A percentile compares a stretch with the other conserved stretches of the same genome.
Conservation (phyloP, 345 rosid genomes). For the Hirschfeldia incana region DNA sequence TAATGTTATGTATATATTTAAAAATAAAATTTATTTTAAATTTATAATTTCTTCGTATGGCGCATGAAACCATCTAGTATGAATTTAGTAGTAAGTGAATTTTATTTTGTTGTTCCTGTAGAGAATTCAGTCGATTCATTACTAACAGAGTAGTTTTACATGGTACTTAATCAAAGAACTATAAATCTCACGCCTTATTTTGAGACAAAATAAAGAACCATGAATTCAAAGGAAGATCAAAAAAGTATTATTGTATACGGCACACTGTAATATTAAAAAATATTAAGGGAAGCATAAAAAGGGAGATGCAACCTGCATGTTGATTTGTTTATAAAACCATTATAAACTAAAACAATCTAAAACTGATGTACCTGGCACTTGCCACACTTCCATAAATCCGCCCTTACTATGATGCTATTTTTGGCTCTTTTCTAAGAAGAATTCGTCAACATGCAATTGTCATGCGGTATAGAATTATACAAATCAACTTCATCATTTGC, state of each 20-base stretch:
- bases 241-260: neutral
- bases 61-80: too few species aligned
- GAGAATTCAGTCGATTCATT: too few species aligned
- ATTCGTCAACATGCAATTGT: slow-evolving; percentile 2
- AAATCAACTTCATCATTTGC: slow-evolving; percentile 15
- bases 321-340: neutral
- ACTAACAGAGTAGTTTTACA: too few species aligned
- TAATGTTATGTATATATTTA: too few species aligned
- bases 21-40: too few species aligned
- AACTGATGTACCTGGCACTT: neutral
- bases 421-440: neutral
- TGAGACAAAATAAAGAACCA: neutral
- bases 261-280: neutral
- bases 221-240: neutral
- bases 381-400: neutral
- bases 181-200: neutral
- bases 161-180: neutral
- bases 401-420: neutral
- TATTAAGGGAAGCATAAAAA: neutral
- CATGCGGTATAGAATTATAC: neutral
- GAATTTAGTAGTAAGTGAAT: too few species aligned
- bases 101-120: too few species aligned
- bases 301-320: neutral
- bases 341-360: neutral
- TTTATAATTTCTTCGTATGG: too few species aligned